Conservation (phyloP, 75 land plant genomes). For the Selaginella moellendorffii region DNA sequence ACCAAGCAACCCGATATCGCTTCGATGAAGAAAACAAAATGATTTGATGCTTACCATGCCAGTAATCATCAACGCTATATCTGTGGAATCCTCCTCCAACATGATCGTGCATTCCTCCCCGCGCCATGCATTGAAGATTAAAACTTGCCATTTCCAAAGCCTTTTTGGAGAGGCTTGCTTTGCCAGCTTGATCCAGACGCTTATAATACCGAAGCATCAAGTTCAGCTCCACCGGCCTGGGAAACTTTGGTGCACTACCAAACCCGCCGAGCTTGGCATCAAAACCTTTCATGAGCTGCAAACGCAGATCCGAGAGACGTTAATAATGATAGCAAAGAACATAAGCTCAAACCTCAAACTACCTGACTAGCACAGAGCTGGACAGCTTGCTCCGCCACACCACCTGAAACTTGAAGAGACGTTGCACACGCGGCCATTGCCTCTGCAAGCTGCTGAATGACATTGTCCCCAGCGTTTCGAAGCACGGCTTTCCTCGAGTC, state of each 20-base stretch:
- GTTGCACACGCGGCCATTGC: slow-evolving; percentile 54
- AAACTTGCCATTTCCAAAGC: slow-evolving; percentile 48
- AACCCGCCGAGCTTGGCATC: slow-evolving; percentile 72
- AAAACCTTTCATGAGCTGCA: slow-evolving; percentile 54
- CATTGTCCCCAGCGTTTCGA: slow-evolving; percentile 57
- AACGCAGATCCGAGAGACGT: no score
- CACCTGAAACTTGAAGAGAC: slow-evolving; percentile 39
- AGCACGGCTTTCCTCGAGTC: slow-evolving; percentile 57
- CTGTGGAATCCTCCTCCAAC: slow-evolving; percentile 97
- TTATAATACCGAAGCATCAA: slow-evolving; percentile 60
- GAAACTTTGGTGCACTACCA: slow-evolving; percentile 93
- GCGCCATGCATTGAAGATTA: slow-evolving; percentile 68
- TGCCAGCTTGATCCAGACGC: slow-evolving; percentile 49
- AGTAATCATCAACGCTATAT: slow-evolving; percentile 93
- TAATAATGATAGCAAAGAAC: not conserved
- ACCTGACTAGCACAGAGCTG: slow-evolving; percentile 68
- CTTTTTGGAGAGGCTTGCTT: slow-evolving; percentile 36
- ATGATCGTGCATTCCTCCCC: slow-evolving; percentile 94
- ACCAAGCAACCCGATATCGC: no score
- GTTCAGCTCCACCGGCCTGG: slow-evolving; percentile 80
- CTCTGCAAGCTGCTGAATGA: slow-evolving; percentile 78
- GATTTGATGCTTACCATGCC: no score
- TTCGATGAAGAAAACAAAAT: no score
- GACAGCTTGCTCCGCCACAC: slow-evolving; percentile 38
- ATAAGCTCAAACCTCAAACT: not conserved